phyloP scores from a whole-genome alignment of 257 asterid genomes.

The Solanum stenotomum region DNA sequence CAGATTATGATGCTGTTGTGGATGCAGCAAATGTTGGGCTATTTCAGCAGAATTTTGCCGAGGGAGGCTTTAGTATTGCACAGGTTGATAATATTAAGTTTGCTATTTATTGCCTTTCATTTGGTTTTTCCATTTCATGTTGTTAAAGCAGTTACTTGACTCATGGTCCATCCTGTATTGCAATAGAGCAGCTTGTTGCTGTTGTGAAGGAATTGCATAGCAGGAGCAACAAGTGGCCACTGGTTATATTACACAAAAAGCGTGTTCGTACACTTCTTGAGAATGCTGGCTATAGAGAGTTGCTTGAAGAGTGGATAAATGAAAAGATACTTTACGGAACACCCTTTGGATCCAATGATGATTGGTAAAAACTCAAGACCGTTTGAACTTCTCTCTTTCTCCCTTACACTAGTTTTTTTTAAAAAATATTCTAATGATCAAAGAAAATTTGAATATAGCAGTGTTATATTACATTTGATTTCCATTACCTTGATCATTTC shows the following conservation, averaged over 20 bases:
- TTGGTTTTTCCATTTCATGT: neutral
- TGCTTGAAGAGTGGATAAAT: conserved; percentile 63
- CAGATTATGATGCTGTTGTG: conserved; percentile 62
- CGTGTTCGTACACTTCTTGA: conserved; percentile 63
- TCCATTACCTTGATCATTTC: neutral
- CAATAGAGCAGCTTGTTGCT: conserved; percentile 85
- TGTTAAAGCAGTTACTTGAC: neutral
- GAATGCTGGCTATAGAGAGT: conserved; percentile 60
- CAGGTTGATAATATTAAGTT: conserved; percentile 54
- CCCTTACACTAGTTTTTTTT: neutral
- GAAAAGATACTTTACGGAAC: conserved; percentile 62
- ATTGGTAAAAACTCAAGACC: conserved; percentile 35
- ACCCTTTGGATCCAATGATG: conserved; percentile 95
- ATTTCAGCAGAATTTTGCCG: conserved; percentile 81
- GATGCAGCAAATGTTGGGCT: conserved; percentile 95
- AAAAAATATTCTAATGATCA: neutral
- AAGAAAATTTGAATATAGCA: neutral
- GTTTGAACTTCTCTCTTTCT: conserved; percentile 1
- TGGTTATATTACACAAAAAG: conserved; percentile 63
- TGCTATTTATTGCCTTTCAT: neutral
- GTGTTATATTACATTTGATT: neutral
- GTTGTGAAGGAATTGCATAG: conserved; percentile 63
- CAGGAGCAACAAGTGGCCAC: conserved; percentile 58
- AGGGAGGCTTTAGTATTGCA: conserved; percentile 73
- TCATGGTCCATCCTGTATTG: conserved; percentile 5